A percentile compares a stretch with the other conserved stretches of the same genome.
These are phyloP conservation scores for Aspergillus eucalypticola DNA, from an alignment of 2,329 filamentous ascomycete genomes.

Conservation along the genomic window DNA sequence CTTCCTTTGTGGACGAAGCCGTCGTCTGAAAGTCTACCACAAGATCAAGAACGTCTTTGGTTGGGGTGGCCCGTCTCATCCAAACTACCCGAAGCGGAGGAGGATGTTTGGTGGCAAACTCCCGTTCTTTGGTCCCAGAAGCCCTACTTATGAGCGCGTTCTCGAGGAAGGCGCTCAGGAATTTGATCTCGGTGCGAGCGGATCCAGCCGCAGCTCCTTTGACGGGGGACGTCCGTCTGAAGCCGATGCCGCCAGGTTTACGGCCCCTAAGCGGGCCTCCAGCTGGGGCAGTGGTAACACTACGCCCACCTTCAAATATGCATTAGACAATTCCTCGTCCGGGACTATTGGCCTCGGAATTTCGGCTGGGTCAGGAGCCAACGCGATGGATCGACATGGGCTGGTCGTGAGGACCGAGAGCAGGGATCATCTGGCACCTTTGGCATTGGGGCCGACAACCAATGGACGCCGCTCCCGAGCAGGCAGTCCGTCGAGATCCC, in stretches of 20 bases:
- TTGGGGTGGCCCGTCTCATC: slow-evolving; percentile 33
- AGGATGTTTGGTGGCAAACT: slow-evolving; percentile 66
- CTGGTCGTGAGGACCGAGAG: slow-evolving; percentile 82
- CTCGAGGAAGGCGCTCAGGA: slow-evolving; percentile 74
- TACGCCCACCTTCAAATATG: slow-evolving; percentile 40
- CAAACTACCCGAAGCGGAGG: slow-evolving; percentile 41
- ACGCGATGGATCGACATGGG: slow-evolving; percentile 64
- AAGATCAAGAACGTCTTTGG: slow-evolving; percentile 49
- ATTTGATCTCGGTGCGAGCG: slow-evolving; percentile 73
- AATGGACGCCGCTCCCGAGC: slow-evolving; percentile 47
- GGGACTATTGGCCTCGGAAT: slow-evolving; percentile 41
- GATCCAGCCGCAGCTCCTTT: slow-evolving; percentile 54
- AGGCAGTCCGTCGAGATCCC: slow-evolving; percentile 51
- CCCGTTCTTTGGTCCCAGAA: slow-evolving; percentile 37
- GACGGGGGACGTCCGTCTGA: slow-evolving; percentile 67
- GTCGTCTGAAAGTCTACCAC: slow-evolving; percentile 63
- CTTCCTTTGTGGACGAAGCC: slow-evolving; percentile 76
- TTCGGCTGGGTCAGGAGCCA: slow-evolving; percentile 30
- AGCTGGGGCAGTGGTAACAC: slow-evolving; percentile 35
- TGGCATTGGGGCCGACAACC: slow-evolving; percentile 53
- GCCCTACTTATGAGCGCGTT: slow-evolving; percentile 73
- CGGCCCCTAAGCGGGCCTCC: slow-evolving; percentile 51
- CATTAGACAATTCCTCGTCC: slow-evolving; percentile 43
- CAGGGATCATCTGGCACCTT: slow-evolving; percentile 69
- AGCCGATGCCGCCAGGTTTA: slow-evolving; percentile 52